Percentiles rank a stretch among this genome's conserved stretches.
These are phyloP conservation scores for Yamadazyma ubonensis DNA, from an alignment of 805 yeast genomes.

Conservation along the genomic window DNA sequence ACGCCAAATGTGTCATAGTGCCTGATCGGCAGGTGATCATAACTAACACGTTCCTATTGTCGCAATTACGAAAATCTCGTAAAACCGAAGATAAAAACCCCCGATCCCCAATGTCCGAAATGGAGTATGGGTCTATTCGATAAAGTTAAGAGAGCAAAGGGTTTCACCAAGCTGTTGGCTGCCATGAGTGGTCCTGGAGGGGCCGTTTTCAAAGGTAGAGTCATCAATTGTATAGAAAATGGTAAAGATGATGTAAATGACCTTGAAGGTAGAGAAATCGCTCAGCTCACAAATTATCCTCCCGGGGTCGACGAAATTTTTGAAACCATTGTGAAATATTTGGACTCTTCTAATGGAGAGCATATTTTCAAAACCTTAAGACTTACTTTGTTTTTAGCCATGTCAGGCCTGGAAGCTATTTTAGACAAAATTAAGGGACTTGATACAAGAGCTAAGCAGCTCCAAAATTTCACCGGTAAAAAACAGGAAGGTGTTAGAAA, in stretches of 20 bases:
- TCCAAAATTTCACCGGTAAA: neutral
- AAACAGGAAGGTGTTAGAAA: neutral
- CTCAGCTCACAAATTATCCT: constrained; percentile 1
- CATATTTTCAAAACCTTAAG: neutral
- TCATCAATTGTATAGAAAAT: constrained; percentile 1
- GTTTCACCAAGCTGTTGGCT: neutral
- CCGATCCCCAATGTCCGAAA: neutral
- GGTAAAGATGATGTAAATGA: neutral
- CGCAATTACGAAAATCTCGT: constrained; percentile 2
- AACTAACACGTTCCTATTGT: too few species aligned
- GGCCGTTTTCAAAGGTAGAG: constrained; percentile 1
- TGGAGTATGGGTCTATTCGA: neutral
- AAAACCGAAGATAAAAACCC: neutral
- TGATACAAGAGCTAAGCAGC: neutral
- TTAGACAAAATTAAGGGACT: neutral
- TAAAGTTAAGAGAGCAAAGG: constrained; percentile 1
- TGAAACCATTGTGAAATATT: neutral
- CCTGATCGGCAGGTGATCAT: too few species aligned
- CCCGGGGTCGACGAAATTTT: neutral
- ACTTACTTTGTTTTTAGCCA: neutral
- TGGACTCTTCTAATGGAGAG: neutral
- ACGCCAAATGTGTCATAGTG: too few species aligned
- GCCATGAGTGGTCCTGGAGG: neutral
- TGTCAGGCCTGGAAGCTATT: constrained; percentile 1
- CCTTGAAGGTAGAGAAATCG: neutral